Evolutionary conservation across 2,329 filamentous ascomycete genomes (phyloP).

Genomic region (Diaporthe sp.): DNA sequence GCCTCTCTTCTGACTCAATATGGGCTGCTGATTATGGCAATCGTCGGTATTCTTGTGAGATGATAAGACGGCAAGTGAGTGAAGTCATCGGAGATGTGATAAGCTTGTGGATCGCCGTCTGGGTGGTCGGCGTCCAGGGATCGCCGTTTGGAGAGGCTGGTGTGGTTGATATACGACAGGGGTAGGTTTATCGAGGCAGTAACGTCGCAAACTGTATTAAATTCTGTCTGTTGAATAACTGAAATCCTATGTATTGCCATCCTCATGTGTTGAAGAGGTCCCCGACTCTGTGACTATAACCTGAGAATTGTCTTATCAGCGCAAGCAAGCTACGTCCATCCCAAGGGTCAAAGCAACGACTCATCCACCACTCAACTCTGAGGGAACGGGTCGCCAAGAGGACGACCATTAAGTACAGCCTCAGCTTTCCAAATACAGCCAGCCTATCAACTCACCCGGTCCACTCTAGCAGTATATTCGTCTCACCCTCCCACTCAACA

Average conservation of each 20-base stretch:
- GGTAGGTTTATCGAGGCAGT: not conserved
- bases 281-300: not conserved
- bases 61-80: not conserved
- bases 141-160: slow-evolving; percentile 12
- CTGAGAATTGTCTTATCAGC: not conserved
- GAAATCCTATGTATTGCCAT: not conserved
- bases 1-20: not conserved
- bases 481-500: not conserved
- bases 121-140: not conserved
- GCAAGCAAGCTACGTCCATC: too few species aligned
- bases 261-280: too few species aligned
- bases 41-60: not conserved
- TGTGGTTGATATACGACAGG: slow-evolving; percentile 1
- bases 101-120: slow-evolving; percentile 1
- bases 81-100: slow-evolving; percentile 31
- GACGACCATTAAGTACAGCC: too few species aligned
- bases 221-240: not conserved
- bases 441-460: not conserved
- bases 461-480: too few species aligned
- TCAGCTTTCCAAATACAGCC: not conserved
- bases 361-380: not conserved
- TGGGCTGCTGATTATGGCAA: not conserved
- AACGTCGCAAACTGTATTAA: not conserved
- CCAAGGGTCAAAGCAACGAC: not conserved
- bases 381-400: not conserved